Conservation (phyloP, 139 green algal genomes). For the Yamagishiella unicocca region DNA sequence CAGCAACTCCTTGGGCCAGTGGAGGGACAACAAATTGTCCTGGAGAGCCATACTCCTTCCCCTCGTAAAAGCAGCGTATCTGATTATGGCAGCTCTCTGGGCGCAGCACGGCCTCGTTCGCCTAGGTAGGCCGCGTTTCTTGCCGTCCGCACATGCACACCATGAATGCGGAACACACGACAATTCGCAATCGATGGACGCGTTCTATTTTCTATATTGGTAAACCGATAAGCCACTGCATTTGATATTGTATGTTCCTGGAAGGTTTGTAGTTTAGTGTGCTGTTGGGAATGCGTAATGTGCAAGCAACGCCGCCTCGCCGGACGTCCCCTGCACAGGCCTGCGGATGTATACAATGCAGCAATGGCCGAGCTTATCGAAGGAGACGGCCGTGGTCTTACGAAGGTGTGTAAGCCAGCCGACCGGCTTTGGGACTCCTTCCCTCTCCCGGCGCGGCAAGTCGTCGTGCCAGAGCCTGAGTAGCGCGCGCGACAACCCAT, state of each 20-base stretch:
- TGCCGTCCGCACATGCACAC: neutral
- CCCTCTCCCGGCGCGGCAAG: neutral
- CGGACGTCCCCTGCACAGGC: slow-evolving; percentile 22
- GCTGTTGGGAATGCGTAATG: no score
- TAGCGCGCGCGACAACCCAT: no score
- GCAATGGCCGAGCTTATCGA: slow-evolving; percentile 27
- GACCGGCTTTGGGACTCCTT: no score
- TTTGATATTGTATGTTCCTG: no score
- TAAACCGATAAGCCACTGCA: no score
- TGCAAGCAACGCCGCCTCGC: no score
- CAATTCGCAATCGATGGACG: no score
- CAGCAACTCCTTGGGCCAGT: slow-evolving; percentile 3
- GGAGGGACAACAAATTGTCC: slow-evolving; percentile 11
- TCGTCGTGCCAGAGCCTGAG: no score
- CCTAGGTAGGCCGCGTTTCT: slow-evolving; percentile 2
- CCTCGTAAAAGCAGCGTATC: neutral
- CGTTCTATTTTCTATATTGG: no score
- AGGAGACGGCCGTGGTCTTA: neutral
- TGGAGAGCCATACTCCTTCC: slow-evolving; percentile 8
- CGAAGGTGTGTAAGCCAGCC: neutral
- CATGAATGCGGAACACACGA: slow-evolving; percentile 26
- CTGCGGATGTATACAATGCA: slow-evolving; percentile 20
- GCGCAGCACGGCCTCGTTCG: slow-evolving; percentile 5
- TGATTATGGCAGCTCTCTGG: slow-evolving; percentile 18
- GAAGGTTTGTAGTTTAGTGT: no score